Percentiles rank a stretch among this genome's conserved stretches.
Evolutionary conservation across 805 yeast species (phyloP).

Genomic region (Vanderwaltozyma verrucispora): DNA sequence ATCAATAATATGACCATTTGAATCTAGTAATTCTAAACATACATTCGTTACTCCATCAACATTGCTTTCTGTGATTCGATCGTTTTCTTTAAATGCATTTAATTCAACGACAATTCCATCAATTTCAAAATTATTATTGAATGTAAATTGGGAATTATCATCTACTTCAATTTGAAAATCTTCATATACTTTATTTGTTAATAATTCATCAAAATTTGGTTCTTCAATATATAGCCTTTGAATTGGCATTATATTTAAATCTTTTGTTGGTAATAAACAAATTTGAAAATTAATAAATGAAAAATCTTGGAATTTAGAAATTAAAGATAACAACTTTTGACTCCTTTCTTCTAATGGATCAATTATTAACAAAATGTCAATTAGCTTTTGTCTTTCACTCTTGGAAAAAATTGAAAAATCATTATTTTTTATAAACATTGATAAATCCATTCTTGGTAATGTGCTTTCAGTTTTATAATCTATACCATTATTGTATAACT

Average conservation of each 20-base stretch:
- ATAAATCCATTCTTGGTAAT: conserved; percentile 39
- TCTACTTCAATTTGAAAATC: conserved; percentile 16
- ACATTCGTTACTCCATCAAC: conserved; percentile 35
- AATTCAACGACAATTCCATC: conserved; percentile 60
- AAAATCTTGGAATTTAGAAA: conserved; percentile 33
- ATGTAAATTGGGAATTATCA: conserved; percentile 9
- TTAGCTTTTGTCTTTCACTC: conserved; percentile 21
- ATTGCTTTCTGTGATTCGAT: conserved; percentile 12
- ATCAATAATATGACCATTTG: conserved; percentile 17
- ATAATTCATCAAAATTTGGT: conserved; percentile 28
- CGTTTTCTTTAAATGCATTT: conserved; percentile 39
- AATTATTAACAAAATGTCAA: conserved; percentile 50
- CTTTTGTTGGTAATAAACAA: conserved; percentile 45
- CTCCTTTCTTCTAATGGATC: conserved; percentile 68
- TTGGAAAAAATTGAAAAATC: conserved; percentile 17
- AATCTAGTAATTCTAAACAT: conserved; percentile 38
- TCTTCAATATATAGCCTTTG: conserved; percentile 42
- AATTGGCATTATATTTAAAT: conserved; percentile 35
- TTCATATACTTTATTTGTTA: conserved; percentile 21
- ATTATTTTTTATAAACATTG: conserved; percentile 13
- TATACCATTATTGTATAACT: conserved; percentile 25
- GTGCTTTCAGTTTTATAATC: conserved; percentile 33
- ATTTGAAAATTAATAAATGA: conserved; percentile 45
- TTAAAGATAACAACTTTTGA: conserved; percentile 48
- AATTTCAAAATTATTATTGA: conserved; percentile 36